Evolutionary conservation across 73 alveolate species (phyloP), one percentile per base, ranked within the genome.

Genomic region (Breviolum minutum): DNA sequence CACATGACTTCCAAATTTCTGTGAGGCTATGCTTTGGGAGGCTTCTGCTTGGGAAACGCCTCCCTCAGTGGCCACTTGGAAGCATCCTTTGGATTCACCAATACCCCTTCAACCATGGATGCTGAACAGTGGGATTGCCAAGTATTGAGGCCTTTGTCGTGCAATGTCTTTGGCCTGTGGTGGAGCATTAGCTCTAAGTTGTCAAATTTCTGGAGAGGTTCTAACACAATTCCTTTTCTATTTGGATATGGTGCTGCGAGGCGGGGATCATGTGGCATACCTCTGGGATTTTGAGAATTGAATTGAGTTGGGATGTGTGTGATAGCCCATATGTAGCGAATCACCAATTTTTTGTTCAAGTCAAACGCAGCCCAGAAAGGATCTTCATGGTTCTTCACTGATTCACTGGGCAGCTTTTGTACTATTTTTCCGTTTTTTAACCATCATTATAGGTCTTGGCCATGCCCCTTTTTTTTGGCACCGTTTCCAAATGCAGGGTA

Each of bases 181-280:
- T 8, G 94, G 94, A 16, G 19, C 30, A 3, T 8, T 61, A 63
- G 94, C 94, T 27, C 63, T 86, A 79, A 27, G 64, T 27, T 17
- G 40, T 11, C 26, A 27, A 20, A 63, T 86, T 20, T 16, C 61
- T 17, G 94, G 22, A 30, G 94, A 86, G 77, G 63, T 30, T 29
- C 87, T 66, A 40, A 92, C 90, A 89, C 98, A 74, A 80, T 92
- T 92, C 81, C 90, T 92, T 48, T 80, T 92, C 81, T 92, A 92
- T 89, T 61, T 92, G 90, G 98, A 92, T 54, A 92, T 92, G 98
- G 98, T 92, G 27, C 62, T 92, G 54, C 85, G 98, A 92, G 98
- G 98, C 71, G 54, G 54, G 54, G 77, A 14, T 63, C 7, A 16
- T 40, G 76, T 40, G 76, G 30, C 17, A 29, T 14, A 61, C 48